phyloP scores from a whole-genome alignment of 139 green algal species.

The Auxenochlorella pyrenoidosa region DNA sequence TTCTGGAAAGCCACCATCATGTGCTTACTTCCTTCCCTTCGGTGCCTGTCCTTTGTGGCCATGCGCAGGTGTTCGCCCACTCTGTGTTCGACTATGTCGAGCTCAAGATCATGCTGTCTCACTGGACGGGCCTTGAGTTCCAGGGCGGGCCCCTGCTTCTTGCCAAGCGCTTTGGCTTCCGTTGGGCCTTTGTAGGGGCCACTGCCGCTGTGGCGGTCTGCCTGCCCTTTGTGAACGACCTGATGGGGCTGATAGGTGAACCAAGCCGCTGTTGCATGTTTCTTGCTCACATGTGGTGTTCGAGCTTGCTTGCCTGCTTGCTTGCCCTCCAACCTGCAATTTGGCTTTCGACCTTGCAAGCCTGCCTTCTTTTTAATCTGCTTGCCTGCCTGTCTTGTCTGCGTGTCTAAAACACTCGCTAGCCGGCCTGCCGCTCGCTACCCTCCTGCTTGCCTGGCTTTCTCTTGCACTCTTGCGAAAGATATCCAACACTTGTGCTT shows the following conservation, averaged over 20 bases:
- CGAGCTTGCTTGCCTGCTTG: no score
- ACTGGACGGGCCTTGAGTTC: slow-evolving; percentile 19
- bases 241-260: slow-evolving; percentile 29
- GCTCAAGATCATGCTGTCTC: not conserved
- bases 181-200: slow-evolving; percentile 19
- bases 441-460: no score
- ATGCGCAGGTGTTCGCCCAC: slow-evolving; percentile 30
- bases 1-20: no score
- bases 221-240: slow-evolving; percentile 26
- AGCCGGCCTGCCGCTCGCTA: no score
- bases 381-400: no score
- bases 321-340: no score
- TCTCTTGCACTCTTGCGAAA: no score
- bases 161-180: slow-evolving; percentile 28
- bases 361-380: no score
- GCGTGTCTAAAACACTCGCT: no score
- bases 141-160: not conserved
- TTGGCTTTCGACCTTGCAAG: no score
- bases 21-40: not conserved
- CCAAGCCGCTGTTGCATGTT: not conserved
- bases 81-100: slow-evolving; percentile 26
- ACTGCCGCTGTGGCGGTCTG: not conserved
- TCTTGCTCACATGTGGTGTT: no score
- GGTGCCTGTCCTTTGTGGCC: not conserved
- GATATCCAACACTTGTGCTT: no score